phyloP scores from a whole-genome alignment of 805 yeast species.

The Wickerhamomyces chambardii region DNA sequence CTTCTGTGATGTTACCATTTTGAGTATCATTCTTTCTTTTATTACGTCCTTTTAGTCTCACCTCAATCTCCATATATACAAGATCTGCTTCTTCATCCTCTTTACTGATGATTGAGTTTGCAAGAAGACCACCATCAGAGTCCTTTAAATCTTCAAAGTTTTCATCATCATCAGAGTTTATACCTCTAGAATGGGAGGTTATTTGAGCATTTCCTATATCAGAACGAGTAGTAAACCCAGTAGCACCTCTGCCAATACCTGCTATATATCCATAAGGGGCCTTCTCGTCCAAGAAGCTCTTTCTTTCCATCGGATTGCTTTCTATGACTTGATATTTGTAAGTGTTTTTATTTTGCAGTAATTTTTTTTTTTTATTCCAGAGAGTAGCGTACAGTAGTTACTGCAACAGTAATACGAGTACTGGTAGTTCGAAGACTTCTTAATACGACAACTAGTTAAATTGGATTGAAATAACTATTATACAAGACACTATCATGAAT shows the following conservation, averaged over 20 bases:
- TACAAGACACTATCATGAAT: no score
- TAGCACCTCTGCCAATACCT: slow-evolving; percentile 93
- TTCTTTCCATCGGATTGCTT: slow-evolving; percentile 35
- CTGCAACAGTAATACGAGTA: no score
- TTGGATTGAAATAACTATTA: no score
- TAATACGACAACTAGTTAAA: no score
- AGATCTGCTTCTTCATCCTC: slow-evolving; percentile 77
- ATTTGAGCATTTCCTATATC: slow-evolving; percentile 49
- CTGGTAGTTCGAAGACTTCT: no score
- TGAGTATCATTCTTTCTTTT: slow-evolving; percentile 16
- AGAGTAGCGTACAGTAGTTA: no score
- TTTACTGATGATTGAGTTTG: slow-evolving; percentile 24
- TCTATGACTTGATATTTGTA: not conserved
- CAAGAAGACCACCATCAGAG: slow-evolving; percentile 20
- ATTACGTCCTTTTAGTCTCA: slow-evolving; percentile 26
- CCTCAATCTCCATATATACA: slow-evolving; percentile 61
- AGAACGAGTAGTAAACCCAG: slow-evolving; percentile 84
- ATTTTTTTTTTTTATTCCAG: no score
- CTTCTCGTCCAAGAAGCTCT: slow-evolving; percentile 67
- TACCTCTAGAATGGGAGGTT: slow-evolving; percentile 19
- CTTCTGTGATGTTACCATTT: slow-evolving; percentile 11
- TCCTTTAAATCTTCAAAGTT: slow-evolving; percentile 12
- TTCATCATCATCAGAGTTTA: slow-evolving; percentile 13
- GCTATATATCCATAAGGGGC: slow-evolving; percentile 90
- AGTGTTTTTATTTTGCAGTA: no score